Conservation (phyloP, 441 rosid species). For the Populus trichocarpa region DNA sequence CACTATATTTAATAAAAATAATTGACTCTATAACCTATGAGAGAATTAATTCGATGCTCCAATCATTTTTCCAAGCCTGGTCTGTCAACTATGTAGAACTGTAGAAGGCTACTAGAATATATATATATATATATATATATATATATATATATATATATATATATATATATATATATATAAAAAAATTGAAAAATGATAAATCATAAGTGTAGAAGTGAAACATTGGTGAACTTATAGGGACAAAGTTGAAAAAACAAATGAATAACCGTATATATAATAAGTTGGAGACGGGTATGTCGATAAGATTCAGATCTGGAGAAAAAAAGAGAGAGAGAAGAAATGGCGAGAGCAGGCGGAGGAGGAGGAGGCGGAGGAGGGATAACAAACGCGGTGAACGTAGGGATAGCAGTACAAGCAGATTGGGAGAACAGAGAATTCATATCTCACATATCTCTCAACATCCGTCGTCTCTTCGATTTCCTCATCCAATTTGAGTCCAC, state of each 20-base stretch:
- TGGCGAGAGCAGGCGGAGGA: conserved; percentile 67
- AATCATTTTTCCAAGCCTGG: neutral
- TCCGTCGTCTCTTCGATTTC: conserved; percentile 98
- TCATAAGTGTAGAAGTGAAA: neutral
- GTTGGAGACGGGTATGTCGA: neutral
- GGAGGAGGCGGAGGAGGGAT: conserved; percentile 48
- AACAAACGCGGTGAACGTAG: conserved; percentile 93
- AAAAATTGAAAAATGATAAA: no score
- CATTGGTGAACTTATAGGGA: neutral
- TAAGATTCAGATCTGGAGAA: neutral
- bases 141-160: no score
- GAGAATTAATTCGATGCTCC: neutral
- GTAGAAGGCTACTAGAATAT: neutral
- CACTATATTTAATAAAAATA: no score
- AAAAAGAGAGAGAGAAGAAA: conserved; percentile 14
- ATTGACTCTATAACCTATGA: no score
- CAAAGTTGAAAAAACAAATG: neutral
- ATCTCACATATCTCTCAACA: conserved; percentile 92
- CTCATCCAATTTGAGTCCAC: conserved; percentile 72
- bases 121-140: no score
- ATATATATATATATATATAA: no score
- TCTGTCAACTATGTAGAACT: neutral
- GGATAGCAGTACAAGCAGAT: conserved; percentile 98
- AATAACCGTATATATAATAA: neutral
- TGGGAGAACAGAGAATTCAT: conserved; percentile 99